Evolutionary conservation across 176 grass and related monocot species (phyloP).

Genomic region (Oryza nivara): DNA sequence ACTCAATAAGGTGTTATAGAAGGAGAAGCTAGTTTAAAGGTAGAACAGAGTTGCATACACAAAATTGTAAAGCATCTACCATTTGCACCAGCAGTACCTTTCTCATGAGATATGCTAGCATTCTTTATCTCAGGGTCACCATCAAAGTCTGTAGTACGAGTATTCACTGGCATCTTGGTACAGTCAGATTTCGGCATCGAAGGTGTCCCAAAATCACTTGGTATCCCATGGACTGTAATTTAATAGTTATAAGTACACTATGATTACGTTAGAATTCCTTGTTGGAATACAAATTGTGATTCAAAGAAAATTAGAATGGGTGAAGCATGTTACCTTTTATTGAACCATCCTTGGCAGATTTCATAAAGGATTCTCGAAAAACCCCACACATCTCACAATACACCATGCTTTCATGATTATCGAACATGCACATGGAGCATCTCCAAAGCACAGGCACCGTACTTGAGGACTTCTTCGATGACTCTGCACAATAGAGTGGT

Average conservation of each 20-base stretch:
- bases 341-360: slow-evolving; percentile 65
- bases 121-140: slow-evolving; percentile 40
- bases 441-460: slow-evolving; percentile 61
- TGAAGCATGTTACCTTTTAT: slow-evolving; percentile 53
- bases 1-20: slow-evolving; percentile 32
- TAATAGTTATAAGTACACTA: slow-evolving; percentile 40
- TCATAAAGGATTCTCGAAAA: slow-evolving; percentile 75
- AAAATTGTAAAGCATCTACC: slow-evolving; percentile 26
- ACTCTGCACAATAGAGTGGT: slow-evolving; percentile 35
- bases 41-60: slow-evolving; percentile 28
- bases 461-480: slow-evolving; percentile 51
- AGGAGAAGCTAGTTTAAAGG: slow-evolving; percentile 14
- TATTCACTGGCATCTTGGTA: slow-evolving; percentile 47
- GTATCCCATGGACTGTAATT: slow-evolving; percentile 46
- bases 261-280: slow-evolving; percentile 22
- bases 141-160: slow-evolving; percentile 1
- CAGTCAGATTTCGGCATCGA: slow-evolving; percentile 41
- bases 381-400: slow-evolving; percentile 93
- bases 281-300: slow-evolving; percentile 4
- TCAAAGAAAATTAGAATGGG: slow-evolving; percentile 27
- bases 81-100: slow-evolving; percentile 60
- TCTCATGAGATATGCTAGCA: slow-evolving; percentile 42
- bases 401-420: slow-evolving; percentile 71
- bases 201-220: slow-evolving; percentile 48
- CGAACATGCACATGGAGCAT: slow-evolving; percentile 79